Evolutionary conservation across 73 alveolate species (phyloP).

Genomic region (Paraurostyla sp.): DNA sequence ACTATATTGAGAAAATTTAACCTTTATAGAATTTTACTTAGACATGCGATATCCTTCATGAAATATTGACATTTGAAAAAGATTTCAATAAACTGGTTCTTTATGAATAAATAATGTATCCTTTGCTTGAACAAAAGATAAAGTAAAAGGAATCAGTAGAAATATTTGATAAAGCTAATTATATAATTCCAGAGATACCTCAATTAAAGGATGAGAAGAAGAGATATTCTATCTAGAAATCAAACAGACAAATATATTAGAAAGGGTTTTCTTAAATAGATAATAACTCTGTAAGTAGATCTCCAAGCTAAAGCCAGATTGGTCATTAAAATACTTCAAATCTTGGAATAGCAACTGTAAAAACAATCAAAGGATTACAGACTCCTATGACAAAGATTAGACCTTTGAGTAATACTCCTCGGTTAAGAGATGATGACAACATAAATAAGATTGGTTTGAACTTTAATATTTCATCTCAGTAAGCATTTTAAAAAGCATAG

Average conservation of each 20-base stretch:
- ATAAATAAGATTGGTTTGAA: too few species aligned
- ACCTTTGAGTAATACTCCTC: constrained; percentile 12
- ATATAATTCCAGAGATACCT: constrained; percentile 28
- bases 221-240: constrained; percentile 16
- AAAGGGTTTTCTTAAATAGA: background rate
- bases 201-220: constrained; percentile 16
- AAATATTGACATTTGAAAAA: constrained; percentile 6
- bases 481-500: too few species aligned
- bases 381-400: constrained; percentile 22
- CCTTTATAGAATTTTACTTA: constrained; percentile 18
- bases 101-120: constrained; percentile 4
- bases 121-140: background rate
- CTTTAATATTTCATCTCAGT: too few species aligned
- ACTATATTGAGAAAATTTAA: constrained; percentile 15
- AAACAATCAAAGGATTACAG: background rate
- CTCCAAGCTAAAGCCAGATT: background rate
- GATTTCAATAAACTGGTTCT: constrained; percentile 26
- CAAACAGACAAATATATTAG: background rate
- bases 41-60: constrained; percentile 31
- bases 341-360: background rate
- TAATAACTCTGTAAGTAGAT: background rate
- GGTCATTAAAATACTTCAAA: too few species aligned
- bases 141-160: background rate
- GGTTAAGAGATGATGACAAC: too few species aligned
- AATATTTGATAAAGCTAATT: background rate